Conservation (phyloP, 768 basidiomycete genomes). For the Mycena latifolia region DNA sequence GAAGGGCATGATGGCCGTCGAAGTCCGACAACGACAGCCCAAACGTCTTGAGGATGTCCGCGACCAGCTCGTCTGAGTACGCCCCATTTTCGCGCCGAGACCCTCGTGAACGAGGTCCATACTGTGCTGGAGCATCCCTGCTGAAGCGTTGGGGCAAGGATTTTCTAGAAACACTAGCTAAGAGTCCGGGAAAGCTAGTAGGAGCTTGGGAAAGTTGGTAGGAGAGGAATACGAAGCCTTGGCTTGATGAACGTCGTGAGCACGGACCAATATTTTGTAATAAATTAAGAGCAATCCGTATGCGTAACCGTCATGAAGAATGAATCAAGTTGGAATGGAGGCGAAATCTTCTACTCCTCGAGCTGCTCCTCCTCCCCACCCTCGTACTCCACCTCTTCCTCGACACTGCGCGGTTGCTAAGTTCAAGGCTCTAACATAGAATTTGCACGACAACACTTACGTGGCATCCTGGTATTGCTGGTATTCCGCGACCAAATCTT, state of each 20-base stretch:
- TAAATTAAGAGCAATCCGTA: conserved; percentile 14
- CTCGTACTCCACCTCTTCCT: conserved; percentile 89
- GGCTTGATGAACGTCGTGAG: no score
- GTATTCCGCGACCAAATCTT: conserved; percentile 98
- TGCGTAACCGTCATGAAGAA: conserved; percentile 13
- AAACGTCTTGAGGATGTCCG: conserved; percentile 15
- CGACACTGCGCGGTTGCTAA: conserved; percentile 62
- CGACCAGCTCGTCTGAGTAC: conserved; percentile 5
- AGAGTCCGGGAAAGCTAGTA: no score
- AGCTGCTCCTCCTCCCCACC: conserved; percentile 68
- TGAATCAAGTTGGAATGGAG: conserved; percentile 4
- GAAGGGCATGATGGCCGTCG: conserved; percentile 30
- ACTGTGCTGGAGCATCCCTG: conserved; percentile 16
- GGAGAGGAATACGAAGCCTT: no score
- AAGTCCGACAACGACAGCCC: conserved; percentile 21
- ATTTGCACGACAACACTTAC: conserved; percentile 58
- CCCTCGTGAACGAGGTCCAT: conserved; percentile 26
- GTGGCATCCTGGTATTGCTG: conserved; percentile 96
- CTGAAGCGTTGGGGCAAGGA: background rate
- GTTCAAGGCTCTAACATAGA: background rate
- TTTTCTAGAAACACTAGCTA: no score
- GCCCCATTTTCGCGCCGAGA: conserved; percentile 21
- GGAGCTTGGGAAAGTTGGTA: no score
- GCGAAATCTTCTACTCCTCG: conserved; percentile 54
- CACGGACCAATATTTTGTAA: background rate